phyloP scores from a whole-genome alignment of 441 rosid species.

The Biscutella laevigata region DNA sequence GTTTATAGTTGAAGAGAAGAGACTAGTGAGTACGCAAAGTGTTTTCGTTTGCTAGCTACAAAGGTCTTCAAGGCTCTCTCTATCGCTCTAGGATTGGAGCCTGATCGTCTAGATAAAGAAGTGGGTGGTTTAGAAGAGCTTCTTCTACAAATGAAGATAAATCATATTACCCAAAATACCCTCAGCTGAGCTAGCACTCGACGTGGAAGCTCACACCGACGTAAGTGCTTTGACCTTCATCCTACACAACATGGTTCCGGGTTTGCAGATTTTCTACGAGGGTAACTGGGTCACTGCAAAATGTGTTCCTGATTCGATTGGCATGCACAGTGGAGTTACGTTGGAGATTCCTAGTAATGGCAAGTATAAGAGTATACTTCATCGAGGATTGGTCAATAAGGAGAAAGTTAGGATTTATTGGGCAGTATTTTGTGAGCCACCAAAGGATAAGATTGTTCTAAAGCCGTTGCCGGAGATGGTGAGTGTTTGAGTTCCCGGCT shows the following conservation, averaged over 20 bases:
- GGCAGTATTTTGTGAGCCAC: constrained; percentile 96
- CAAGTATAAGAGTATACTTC: constrained; percentile 85
- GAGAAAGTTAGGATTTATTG: constrained; percentile 91
- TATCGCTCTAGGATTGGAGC: constrained; percentile 64
- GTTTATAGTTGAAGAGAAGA: constrained; percentile 35
- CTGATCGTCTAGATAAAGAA: constrained; percentile 74
- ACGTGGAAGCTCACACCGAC: constrained; percentile 92
- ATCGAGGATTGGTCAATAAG: constrained; percentile 79
- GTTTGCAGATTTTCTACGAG: constrained; percentile 74
- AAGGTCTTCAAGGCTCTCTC: constrained; percentile 57
- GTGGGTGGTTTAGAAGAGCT: constrained; percentile 81
- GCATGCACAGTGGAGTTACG: constrained; percentile 90
- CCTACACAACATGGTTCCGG: constrained; percentile 96
- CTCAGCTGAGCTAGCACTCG: constrained; percentile 81
- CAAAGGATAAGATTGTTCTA: constrained; percentile 81
- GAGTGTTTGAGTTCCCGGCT: constrained; percentile 51
- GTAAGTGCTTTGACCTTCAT: constrained; percentile 77
- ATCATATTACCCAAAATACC: constrained; percentile 88
- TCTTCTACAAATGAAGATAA: constrained; percentile 79
- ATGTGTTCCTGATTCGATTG: constrained; percentile 82
- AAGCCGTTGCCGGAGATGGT: constrained; percentile 66
- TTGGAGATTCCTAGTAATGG: constrained; percentile 85
- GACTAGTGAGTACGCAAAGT: constrained; percentile 72
- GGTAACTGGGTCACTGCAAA: constrained; percentile 82
- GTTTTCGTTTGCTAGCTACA: constrained; percentile 57